Evolutionary conservation across 805 yeast species (phyloP), one percentile per base, ranked within the genome.

Genomic region (Hanseniaspora guilliermondii): DNA sequence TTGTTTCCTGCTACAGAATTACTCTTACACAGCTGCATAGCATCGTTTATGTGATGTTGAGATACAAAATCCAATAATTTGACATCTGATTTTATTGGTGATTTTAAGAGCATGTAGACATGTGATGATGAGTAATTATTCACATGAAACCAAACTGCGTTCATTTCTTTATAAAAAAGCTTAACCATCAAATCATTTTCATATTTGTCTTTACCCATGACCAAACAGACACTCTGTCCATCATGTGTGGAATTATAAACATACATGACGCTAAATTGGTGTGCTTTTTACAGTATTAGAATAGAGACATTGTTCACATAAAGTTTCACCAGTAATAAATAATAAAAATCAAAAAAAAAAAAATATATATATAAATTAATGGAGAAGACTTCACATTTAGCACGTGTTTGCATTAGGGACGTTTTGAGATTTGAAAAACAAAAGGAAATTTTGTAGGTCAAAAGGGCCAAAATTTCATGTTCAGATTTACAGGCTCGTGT

Each of bases 61-160:
- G 83, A 83, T 17, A 84, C 76, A 25, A 68, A 69, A 4, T 72
- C 76, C 64, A 76, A 68, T 22, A 62, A 49, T 47, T 70, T 69
- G 53, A 76, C 80, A 22, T 73, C 76, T 17, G 48, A 42, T n/a
- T 50, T 50, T 7, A 50, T 33, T 14, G 25, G 19, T 2, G 64
- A 62, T 2, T 73, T 69, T 21, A 82, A 65, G 55, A 86, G 75
- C 27, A 84, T 68, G 61, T 86, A 86, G 9, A 86, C 74, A 64
- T 86, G 95, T 0, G 89, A 93, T 44, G 87, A 80, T 4, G 87
- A 81, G 47, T 79, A 71, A 59, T 81, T 82, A 59, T 83, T 89
- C 7, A 83, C 87, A 65, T 85, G 94, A 62, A 86, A 85, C 91
- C 94, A 85, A 4, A 83, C 69, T 32, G 61, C 60, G 33, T 62